Conservation (phyloP, 495 filamentous ascomycete species). For the Xylaria venustula region DNA sequence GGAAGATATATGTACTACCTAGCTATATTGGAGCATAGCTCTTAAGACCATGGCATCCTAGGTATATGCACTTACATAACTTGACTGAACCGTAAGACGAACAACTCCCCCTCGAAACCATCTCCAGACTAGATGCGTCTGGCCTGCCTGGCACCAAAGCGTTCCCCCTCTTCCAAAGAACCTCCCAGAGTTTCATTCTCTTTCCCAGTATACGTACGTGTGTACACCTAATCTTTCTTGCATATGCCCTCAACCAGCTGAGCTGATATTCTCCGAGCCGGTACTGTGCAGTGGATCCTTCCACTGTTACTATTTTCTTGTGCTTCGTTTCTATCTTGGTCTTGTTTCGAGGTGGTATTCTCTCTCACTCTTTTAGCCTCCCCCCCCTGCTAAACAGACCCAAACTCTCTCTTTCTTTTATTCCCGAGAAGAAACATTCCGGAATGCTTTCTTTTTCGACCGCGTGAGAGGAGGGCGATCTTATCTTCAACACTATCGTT, state of each 20-base stretch:
- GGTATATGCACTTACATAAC: too few species aligned
- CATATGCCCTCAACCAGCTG: neutral
- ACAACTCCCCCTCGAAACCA: constrained; percentile 33
- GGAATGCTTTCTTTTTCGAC: constrained; percentile 33
- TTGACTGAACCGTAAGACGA: too few species aligned
- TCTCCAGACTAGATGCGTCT: constrained; percentile 20
- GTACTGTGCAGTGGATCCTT: neutral
- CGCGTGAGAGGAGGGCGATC: constrained; percentile 8
- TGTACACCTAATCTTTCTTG: too few species aligned
- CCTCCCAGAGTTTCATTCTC: constrained; percentile 15
- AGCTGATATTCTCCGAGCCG: constrained; percentile 4
- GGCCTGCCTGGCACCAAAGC: neutral
- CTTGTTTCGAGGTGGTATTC: constrained; percentile 8
- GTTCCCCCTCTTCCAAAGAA: too few species aligned
- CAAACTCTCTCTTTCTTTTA: constrained; percentile 13
- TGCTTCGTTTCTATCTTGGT: neutral
- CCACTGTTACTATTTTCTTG: constrained; percentile 10
- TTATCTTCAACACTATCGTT: too few species aligned
- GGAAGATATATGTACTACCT: too few species aligned
- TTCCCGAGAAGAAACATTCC: constrained; percentile 12
- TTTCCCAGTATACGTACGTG: constrained; percentile 3
- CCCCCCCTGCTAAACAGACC: too few species aligned
- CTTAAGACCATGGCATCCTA: too few species aligned
- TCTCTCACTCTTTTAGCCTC: constrained; percentile 22
- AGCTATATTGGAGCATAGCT: too few species aligned